These are phyloP conservation scores for Exophiala calicioides DNA, from an alignment of 2,329 filamentous ascomycete species.

Conservation along the genomic window DNA sequence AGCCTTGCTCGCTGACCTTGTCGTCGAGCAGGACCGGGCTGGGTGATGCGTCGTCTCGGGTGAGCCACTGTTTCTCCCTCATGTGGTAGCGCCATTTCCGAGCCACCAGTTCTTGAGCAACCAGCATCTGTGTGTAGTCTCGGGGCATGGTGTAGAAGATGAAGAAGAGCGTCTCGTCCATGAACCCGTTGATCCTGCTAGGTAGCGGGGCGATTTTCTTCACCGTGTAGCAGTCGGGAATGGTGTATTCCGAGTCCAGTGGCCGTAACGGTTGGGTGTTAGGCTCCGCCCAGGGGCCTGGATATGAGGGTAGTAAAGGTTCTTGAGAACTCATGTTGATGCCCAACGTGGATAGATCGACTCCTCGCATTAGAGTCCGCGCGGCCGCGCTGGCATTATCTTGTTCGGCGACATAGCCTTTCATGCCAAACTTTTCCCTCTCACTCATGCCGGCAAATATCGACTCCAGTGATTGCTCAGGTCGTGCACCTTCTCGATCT, in stretches of 20 bases:
- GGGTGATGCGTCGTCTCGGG: slow-evolving; percentile 46
- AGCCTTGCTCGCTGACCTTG: slow-evolving; percentile 52
- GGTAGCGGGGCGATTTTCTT: slow-evolving; percentile 65
- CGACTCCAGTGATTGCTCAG: slow-evolving; percentile 40
- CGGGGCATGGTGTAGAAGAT: slow-evolving; percentile 70
- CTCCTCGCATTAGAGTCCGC: slow-evolving; percentile 62
- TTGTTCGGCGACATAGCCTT: slow-evolving; percentile 54
- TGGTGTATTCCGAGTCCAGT: slow-evolving; percentile 63
- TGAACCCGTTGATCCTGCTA: slow-evolving; percentile 60
- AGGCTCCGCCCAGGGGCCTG: slow-evolving; percentile 62
- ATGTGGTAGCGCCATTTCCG: slow-evolving; percentile 57
- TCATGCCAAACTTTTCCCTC: slow-evolving; percentile 60
- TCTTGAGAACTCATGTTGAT: slow-evolving; percentile 61
- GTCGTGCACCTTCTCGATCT: slow-evolving; percentile 37
- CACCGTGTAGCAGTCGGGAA: slow-evolving; percentile 66
- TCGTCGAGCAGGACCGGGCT: slow-evolving; percentile 51
- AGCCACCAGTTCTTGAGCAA: slow-evolving; percentile 61
- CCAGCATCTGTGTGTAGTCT: slow-evolving; percentile 66
- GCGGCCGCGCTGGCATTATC: slow-evolving; percentile 57
- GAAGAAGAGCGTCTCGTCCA: slow-evolving; percentile 66
- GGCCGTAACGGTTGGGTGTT: slow-evolving; percentile 53
- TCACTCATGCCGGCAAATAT: slow-evolving; percentile 34
- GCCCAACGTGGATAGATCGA: slow-evolving; percentile 64
- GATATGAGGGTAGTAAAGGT: slow-evolving; percentile 64
- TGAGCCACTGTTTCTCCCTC: slow-evolving; percentile 54